Percentiles rank a stretch among this genome's conserved stretches.
Conservation (phyloP, 768 basidiomycete genomes). For the Pulveroboletus sp. region DNA sequence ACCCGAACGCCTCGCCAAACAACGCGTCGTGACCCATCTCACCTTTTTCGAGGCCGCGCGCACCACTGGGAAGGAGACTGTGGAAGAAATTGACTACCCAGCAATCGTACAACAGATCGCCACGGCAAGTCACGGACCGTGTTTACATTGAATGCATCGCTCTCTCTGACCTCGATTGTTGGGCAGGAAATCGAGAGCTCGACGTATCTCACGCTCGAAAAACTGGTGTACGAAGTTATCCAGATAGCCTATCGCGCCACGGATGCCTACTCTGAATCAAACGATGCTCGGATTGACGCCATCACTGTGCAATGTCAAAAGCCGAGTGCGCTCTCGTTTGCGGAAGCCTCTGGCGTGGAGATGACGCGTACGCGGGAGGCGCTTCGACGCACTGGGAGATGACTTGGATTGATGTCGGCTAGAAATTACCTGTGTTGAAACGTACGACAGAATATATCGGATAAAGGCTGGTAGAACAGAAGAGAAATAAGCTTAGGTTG, state of each 20-base stretch:
- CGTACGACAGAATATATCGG: too few species aligned
- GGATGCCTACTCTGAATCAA: conserved; percentile 35
- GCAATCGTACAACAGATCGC: conserved; percentile 34
- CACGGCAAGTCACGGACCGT: conserved; percentile 10
- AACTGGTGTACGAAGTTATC: conserved; percentile 43
- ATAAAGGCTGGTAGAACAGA: too few species aligned
- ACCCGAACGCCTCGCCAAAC: conserved; percentile 63
- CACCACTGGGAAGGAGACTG: conserved; percentile 9
- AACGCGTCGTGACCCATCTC: conserved; percentile 58
- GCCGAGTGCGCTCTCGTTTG: conserved; percentile 69
- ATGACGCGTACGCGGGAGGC: conserved; percentile 42
- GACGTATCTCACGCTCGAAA: conserved; percentile 21
- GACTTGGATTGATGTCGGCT: too few species aligned
- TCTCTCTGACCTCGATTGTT: too few species aligned
- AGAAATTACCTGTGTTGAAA: too few species aligned
- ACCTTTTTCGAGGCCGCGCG: conserved; percentile 35
- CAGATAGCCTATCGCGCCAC: conserved; percentile 54
- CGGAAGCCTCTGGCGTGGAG: conserved; percentile 58
- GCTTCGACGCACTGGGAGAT: neutral
- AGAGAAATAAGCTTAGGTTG: too few species aligned
- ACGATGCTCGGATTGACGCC: conserved; percentile 31
- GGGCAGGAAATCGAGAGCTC: conserved; percentile 12
- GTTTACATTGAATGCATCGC: too few species aligned
- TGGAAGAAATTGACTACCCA: conserved; percentile 35
- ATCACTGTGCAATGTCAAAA: conserved; percentile 62